A percentile compares a stretch with the other conserved stretches of the same genome.
Conservation (phyloP, 495 filamentous ascomycete genomes). For the Pseudevernia furfuracea region DNA sequence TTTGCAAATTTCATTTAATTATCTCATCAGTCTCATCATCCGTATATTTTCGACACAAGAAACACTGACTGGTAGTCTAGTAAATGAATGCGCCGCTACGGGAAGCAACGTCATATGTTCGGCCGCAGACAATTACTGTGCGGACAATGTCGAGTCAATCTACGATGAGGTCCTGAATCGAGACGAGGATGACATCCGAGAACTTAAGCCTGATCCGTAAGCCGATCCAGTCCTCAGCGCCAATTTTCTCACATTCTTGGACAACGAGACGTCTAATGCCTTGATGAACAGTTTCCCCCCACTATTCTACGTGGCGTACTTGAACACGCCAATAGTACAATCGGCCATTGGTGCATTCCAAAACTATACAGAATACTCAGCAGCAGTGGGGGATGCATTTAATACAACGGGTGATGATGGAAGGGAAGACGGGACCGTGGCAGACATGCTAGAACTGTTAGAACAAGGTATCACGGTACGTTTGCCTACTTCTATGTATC, state of each 20-base stretch:
- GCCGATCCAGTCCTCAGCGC: neutral
- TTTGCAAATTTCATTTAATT: neutral
- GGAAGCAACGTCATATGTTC: conserved; percentile 36
- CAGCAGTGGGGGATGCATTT: conserved; percentile 48
- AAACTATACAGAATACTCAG: conserved; percentile 55
- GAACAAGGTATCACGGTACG: conserved; percentile 48
- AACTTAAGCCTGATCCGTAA: conserved; percentile 42
- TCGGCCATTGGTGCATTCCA: conserved; percentile 55
- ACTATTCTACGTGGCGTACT: conserved; percentile 53
- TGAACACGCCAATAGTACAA: conserved; percentile 57
- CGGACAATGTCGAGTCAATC: conserved; percentile 34
- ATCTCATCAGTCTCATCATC: neutral
- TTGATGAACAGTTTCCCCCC: conserved; percentile 45
- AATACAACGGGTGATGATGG: conserved; percentile 41
- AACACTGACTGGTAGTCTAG: neutral
- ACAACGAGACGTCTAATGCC: neutral
- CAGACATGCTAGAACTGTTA: conserved; percentile 46
- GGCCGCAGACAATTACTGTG: conserved; percentile 36
- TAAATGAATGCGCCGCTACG: conserved; percentile 42
- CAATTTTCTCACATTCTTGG: neutral
- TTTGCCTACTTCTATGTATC: neutral
- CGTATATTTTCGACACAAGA: neutral
- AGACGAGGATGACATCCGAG: conserved; percentile 59
- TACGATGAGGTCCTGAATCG: conserved; percentile 35
- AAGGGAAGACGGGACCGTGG: conserved; percentile 39